Evolutionary conservation across 345 rosid genomes (phyloP), one percentile per base, ranked within the genome.

Genomic region (Microthlaspi erraticum): DNA sequence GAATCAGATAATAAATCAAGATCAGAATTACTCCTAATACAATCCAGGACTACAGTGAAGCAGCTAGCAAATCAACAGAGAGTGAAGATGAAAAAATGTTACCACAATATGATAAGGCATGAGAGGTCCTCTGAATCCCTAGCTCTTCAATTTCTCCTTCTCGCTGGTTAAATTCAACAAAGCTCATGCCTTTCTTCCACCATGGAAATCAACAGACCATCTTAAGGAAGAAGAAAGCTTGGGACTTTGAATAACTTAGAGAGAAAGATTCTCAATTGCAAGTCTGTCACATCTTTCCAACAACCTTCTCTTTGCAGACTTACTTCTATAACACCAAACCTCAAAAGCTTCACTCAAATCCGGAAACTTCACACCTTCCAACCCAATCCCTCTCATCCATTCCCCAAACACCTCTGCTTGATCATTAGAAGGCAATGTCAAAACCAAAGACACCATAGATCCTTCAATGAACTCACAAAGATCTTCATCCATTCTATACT

Each of bases 261-360:
- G 60, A 37, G 49, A 9, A 33, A 41, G 39, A 23, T n/a, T 32
- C 32, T 66, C 77, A 58, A 6, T 55, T 39, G 55, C 77, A 64
- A 76, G 56, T 62, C 80, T 59, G 66, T 81, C 83, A 78, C 79
- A 77, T 54, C 84, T 90, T 41, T 86, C 88, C 68, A 81, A 50
- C 79, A 92, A 71, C 77, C 95, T 86, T 86, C 97, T 85, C 86
- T 85, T 91, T 41, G 99, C 96, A 19, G 99, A 91, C 78, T 94
- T 94, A 72, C 85, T 87, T 82, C 99, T 84, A 73, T 86, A 91
- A 72, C 96, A 89, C 97, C 99, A 91, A 66, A 94, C 82, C 72
- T 94, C 99, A 32, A 94, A 94, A 0, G 96, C 99, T 79, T 94
- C 98, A 19, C 88, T 91, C 77, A 94, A 73, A 78, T 94, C 99